These are phyloP conservation scores for Ascochyta viciae-villosae DNA, from an alignment of 2,329 filamentous ascomycete genomes.

Conservation along the genomic window DNA sequence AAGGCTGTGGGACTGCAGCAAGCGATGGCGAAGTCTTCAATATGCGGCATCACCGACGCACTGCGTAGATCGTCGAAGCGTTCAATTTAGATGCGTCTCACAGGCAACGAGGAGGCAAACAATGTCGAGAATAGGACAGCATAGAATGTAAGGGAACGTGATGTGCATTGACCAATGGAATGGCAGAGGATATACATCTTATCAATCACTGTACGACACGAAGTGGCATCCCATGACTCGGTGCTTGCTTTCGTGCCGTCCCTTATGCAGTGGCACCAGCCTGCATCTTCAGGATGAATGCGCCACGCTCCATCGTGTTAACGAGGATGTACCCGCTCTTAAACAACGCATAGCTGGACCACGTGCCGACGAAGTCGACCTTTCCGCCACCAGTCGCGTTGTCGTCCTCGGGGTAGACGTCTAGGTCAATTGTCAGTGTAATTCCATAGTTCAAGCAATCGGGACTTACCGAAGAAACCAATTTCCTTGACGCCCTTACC, in stretches of 20 bases:
- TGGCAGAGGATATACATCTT: not conserved
- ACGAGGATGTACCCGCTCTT: slow-evolving; percentile 50
- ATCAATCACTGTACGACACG: not conserved
- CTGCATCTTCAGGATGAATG: slow-evolving; percentile 47
- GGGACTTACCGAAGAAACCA: slow-evolving; percentile 46
- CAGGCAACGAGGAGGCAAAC: slow-evolving; percentile 1
- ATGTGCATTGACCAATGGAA: not conserved
- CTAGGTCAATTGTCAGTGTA: slow-evolving; percentile 21
- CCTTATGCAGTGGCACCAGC: slow-evolving; percentile 24
- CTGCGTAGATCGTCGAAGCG: not conserved
- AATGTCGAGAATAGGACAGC: not conserved
- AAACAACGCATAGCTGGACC: slow-evolving; percentile 52
- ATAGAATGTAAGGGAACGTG: not conserved
- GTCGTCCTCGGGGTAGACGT: slow-evolving; percentile 55
- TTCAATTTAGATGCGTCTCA: not conserved
- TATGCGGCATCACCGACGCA: not conserved
- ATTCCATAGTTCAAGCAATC: not conserved
- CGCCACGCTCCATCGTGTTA: slow-evolving; percentile 52
- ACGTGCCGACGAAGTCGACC: slow-evolving; percentile 53
- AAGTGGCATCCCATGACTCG: not conserved
- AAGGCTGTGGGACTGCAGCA: not conserved
- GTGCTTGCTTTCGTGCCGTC: not conserved
- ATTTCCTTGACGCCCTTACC: slow-evolving; percentile 52
- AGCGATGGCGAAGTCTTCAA: not conserved
- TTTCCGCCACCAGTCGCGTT: slow-evolving; percentile 47